phyloP scores from a whole-genome alignment of 495 filamentous ascomycete species.

The Jackrogersella minutella region DNA sequence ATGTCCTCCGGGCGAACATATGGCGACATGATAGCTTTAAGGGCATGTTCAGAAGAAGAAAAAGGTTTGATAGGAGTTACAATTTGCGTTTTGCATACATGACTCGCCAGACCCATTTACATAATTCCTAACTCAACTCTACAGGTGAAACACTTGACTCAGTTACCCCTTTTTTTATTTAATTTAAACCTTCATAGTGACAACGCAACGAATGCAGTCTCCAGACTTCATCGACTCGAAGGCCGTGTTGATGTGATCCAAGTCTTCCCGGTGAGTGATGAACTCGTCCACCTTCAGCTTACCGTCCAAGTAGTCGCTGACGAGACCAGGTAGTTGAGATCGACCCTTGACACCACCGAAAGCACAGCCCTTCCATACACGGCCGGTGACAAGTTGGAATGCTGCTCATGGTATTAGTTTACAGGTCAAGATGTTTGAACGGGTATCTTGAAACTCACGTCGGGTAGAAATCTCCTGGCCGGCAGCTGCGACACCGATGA shows the following conservation, averaged over 20 bases:
- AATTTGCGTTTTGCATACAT: constrained; percentile 30
- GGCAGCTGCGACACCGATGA: constrained; percentile 97
- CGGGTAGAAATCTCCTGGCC: constrained; percentile 96
- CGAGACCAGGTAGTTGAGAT: constrained; percentile 85
- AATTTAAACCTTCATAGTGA: constrained; percentile 63
- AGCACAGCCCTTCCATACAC: constrained; percentile 96
- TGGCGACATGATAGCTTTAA: not conserved
- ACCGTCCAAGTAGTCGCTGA: constrained; percentile 87
- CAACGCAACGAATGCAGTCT: constrained; percentile 91
- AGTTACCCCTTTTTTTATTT: constrained; percentile 35
- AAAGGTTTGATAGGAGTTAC: not conserved
- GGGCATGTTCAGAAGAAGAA: not conserved
- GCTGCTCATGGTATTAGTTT: constrained; percentile 61
- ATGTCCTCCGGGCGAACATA: not conserved
- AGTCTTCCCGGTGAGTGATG: constrained; percentile 91
- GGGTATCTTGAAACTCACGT: constrained; percentile 68
- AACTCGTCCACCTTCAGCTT: constrained; percentile 99
- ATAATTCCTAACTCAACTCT: constrained; percentile 5
- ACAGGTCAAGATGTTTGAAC: not conserved
- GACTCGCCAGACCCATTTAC: constrained; percentile 20
- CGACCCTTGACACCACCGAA: constrained; percentile 99
- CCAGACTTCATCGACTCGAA: constrained; percentile 95
- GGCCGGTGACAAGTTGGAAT: constrained; percentile 98
- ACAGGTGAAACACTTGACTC: constrained; percentile 13
- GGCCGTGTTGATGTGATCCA: constrained; percentile 83